Percentiles rank a stretch among this genome's conserved stretches.
Conservation (phyloP, 2,329 filamentous ascomycete genomes). For the Xylaria polymorpha region DNA sequence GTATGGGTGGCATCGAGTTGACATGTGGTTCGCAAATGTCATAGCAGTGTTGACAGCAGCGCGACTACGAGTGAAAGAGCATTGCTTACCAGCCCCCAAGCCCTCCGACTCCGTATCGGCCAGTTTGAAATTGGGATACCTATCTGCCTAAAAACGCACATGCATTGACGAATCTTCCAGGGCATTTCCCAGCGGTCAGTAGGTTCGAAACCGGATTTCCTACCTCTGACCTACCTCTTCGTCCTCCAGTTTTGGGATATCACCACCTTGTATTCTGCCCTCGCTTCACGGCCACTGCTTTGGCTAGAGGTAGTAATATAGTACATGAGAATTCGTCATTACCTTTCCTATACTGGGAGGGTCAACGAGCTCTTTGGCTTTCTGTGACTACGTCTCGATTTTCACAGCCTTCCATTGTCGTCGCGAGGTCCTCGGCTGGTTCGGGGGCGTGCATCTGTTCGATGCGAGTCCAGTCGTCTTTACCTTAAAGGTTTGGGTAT, state of each 20-base stretch:
- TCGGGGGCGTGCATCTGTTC: conserved; percentile 12
- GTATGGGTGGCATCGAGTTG: background rate
- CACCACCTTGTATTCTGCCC: conserved; percentile 40
- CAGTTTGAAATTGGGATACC: conserved; percentile 15
- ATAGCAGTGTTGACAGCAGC: conserved; percentile 1
- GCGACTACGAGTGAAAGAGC: conserved; percentile 4
- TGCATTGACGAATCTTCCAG: conserved; percentile 18
- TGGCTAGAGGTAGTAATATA: conserved; percentile 44
- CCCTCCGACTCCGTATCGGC: conserved; percentile 22
- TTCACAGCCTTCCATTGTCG: conserved; percentile 13
- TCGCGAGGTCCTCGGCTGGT: conserved; percentile 8
- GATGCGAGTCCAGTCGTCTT: conserved; percentile 31
- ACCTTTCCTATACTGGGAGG: conserved; percentile 47
- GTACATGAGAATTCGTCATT: conserved; percentile 44
- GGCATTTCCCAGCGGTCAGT: conserved; percentile 41
- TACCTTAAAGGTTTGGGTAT: conserved; percentile 37
- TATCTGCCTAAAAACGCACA: conserved; percentile 24
- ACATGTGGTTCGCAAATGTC: background rate
- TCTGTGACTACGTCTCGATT: conserved; percentile 19
- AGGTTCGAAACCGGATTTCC: conserved; percentile 54
- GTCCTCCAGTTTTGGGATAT: conserved; percentile 39
- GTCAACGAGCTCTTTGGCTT: conserved; percentile 27
- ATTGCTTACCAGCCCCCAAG: conserved; percentile 25
- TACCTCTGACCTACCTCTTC: conserved; percentile 67
- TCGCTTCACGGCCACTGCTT: conserved; percentile 34